Percentiles rank a stretch among this genome's conserved stretches.
phyloP scores from a whole-genome alignment of 768 basidiomycete species.

The Krasilnikovozyma curviuscula region DNA sequence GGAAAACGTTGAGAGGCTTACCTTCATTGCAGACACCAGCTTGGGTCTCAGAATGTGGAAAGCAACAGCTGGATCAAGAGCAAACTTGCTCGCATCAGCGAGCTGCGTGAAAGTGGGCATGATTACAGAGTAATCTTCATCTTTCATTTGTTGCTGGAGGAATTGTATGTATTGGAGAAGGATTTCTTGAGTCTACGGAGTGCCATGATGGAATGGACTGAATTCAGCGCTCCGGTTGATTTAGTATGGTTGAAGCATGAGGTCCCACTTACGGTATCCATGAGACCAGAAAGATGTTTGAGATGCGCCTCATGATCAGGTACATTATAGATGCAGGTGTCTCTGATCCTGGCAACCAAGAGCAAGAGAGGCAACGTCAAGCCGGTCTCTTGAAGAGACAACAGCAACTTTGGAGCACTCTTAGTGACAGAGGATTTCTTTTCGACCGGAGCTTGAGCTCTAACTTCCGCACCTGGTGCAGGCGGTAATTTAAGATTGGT shows the following conservation, averaged over 20 bases:
- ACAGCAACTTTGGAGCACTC: conserved; percentile 21
- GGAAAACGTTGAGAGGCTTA: neutral
- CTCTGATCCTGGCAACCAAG: conserved; percentile 76
- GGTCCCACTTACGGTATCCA: conserved; percentile 53
- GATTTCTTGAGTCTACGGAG: too few relatives aligned
- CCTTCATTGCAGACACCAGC: conserved; percentile 14
- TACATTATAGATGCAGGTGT: conserved; percentile 55
- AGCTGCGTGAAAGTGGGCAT: conserved; percentile 59
- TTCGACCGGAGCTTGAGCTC: conserved; percentile 17
- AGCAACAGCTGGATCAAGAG: conserved; percentile 64
- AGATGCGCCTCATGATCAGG: conserved; percentile 44
- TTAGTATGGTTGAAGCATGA: neutral
- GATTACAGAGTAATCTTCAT: conserved; percentile 53
- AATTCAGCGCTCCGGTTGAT: neutral
- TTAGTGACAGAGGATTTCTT: conserved; percentile 22
- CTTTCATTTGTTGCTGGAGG: conserved; percentile 49
- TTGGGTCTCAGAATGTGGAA: conserved; percentile 80
- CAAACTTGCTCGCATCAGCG: conserved; percentile 51
- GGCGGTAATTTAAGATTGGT: conserved; percentile 17
- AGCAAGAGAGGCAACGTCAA: conserved; percentile 77
- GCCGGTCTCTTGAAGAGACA: conserved; percentile 28
- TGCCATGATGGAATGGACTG: too few relatives aligned
- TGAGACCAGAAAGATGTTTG: conserved; percentile 69
- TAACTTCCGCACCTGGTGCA: neutral
- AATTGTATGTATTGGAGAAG: conserved; percentile 82